These are phyloP conservation scores for Phytophthora hybrid DNA, from an alignment of 352 stramenopile species.

Conservation along the genomic window DNA sequence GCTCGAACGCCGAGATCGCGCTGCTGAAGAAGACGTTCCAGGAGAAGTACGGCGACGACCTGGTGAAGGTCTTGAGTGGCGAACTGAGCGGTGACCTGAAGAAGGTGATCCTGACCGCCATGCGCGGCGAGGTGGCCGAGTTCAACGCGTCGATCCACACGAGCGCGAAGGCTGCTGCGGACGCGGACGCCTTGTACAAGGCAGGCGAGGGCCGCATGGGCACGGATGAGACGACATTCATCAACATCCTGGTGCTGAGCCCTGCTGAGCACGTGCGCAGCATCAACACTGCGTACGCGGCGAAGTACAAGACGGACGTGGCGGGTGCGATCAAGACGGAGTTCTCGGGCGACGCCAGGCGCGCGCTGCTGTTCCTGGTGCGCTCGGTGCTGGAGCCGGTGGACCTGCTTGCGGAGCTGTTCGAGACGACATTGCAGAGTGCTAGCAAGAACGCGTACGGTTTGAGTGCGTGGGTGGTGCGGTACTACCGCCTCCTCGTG, in stretches of 20 bases:
- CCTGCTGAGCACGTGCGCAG: slow-evolving; percentile 39
- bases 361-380: slow-evolving; percentile 40
- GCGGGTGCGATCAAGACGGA: slow-evolving; percentile 44
- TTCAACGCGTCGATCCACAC: slow-evolving; percentile 66
- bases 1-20: no score
- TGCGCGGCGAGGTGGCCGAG: slow-evolving; percentile 46
- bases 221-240: slow-evolving; percentile 36
- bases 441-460: slow-evolving; percentile 31
- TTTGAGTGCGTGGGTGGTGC: slow-evolving; percentile 25
- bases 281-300: slow-evolving; percentile 40
- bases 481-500: slow-evolving; percentile 38
- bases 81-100: not conserved
- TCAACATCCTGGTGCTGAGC: slow-evolving; percentile 42
- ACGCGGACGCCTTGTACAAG: slow-evolving; percentile 61
- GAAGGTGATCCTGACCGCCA: slow-evolving; percentile 25
- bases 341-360: slow-evolving; percentile 32
- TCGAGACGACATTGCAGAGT: slow-evolving; percentile 49
- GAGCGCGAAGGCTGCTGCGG: slow-evolving; percentile 45
- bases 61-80: slow-evolving; percentile 43
- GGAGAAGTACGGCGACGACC: slow-evolving; percentile 53
- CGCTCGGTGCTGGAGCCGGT: slow-evolving; percentile 40
- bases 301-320: slow-evolving; percentile 42
- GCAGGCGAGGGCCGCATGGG: slow-evolving; percentile 56
- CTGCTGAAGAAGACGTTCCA: slow-evolving; percentile 15
- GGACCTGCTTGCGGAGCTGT: slow-evolving; percentile 38